Evolutionary conservation across 306 rosid species (phyloP).

Genomic region (Prunus davidiana): DNA sequence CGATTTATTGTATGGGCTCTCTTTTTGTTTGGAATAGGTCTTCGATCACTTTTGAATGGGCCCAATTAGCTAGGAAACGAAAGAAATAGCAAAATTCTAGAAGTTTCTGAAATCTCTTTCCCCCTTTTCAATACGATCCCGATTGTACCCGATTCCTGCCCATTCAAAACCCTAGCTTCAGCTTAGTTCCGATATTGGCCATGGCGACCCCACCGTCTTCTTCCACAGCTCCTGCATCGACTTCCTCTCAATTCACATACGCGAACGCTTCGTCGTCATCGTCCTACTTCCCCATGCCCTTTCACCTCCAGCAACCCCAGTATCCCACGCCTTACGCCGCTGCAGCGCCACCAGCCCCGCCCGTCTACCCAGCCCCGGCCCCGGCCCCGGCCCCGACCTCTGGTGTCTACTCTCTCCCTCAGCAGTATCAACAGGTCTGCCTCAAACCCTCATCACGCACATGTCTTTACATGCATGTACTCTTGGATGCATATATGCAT

Average conservation of each 20-base stretch:
- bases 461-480: background rate
- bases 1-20: background rate
- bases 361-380: conserved; percentile 35
- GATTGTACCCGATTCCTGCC: background rate
- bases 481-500: background rate
- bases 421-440: conserved; percentile 70
- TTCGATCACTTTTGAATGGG: too few relatives aligned
- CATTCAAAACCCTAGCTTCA: conserved; percentile 6
- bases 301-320: conserved; percentile 81
- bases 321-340: conserved; percentile 50
- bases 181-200: conserved; percentile 6
- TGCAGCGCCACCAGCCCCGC: conserved; percentile 21
- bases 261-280: conserved; percentile 51
- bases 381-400: conserved; percentile 40
- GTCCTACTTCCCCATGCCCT: conserved; percentile 73
- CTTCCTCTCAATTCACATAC: conserved; percentile 52
- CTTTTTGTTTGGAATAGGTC: background rate
- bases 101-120: background rate
- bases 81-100: background rate
- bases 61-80: background rate
- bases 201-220: conserved; percentile 61
- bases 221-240: conserved; percentile 25
- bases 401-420: conserved; percentile 56
- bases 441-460: background rate
- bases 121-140: background rate